These are phyloP conservation scores for Quercus wislizeni DNA, from an alignment of 306 rosid species.

Conservation along the genomic window DNA sequence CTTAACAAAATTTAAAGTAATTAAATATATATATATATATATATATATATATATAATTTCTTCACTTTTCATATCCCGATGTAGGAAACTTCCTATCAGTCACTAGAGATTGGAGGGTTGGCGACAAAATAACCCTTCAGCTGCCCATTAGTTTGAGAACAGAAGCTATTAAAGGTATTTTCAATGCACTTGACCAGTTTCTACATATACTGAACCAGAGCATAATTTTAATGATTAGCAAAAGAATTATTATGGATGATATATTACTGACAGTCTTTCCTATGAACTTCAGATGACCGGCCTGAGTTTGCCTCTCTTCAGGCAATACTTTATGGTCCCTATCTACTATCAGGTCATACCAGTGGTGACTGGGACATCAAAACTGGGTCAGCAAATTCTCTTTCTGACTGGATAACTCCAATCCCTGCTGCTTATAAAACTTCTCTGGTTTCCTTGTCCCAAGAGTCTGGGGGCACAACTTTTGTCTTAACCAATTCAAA, in stretches of 20 bases:
- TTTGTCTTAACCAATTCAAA: constrained; percentile 52
- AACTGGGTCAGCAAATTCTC: constrained; percentile 22
- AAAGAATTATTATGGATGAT: not conserved
- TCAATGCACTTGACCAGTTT: not conserved
- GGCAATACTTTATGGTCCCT: constrained; percentile 80
- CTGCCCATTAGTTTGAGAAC: constrained; percentile 66
- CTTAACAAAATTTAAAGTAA: not conserved
- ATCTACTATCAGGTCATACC: constrained; percentile 70
- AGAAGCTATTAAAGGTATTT: constrained; percentile 67
- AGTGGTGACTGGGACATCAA: constrained; percentile 51
- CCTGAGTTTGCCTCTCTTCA: constrained; percentile 54
- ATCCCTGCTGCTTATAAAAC: constrained; percentile 51
- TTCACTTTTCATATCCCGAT: not conserved
- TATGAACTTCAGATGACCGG: constrained; percentile 70
- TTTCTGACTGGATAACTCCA: constrained; percentile 64
- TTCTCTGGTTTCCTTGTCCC: constrained; percentile 54
- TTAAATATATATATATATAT: not conserved
- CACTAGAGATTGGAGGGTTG: constrained; percentile 50
- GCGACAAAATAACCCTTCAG: constrained; percentile 61
- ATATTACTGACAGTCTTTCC: constrained; percentile 23
- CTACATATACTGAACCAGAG: not conserved
- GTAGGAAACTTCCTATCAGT: constrained; percentile 61
- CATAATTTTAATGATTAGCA: not conserved
- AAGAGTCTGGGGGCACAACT: constrained; percentile 29
- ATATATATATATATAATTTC: not conserved